phyloP scores from a whole-genome alignment of 192 early-diverging fungal genomes.

The Spizellomyces sp. region DNA sequence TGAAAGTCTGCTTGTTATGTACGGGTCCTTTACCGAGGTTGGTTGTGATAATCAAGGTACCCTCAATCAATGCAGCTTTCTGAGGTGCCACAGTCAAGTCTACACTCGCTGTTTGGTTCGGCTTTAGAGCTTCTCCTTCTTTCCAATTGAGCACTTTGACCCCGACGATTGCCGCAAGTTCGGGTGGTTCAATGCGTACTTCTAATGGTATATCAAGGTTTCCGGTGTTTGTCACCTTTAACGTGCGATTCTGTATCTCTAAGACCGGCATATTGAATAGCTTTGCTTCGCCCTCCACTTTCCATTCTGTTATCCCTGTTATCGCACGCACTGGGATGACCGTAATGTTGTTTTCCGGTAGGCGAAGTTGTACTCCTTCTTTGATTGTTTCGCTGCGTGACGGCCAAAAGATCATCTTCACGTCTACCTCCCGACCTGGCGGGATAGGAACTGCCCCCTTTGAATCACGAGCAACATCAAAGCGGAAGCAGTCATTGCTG shows the following conservation, averaged over 20 bases:
- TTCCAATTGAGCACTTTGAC: conserved; percentile 15
- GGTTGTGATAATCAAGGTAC: conserved; percentile 41
- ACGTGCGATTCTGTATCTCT: conserved; percentile 41
- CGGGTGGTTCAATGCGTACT: conserved; percentile 30
- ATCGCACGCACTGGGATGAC: conserved; percentile 38
- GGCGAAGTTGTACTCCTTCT: conserved; percentile 38
- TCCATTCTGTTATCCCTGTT: conserved; percentile 47
- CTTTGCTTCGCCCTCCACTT: conserved; percentile 38
- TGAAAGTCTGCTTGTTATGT: conserved; percentile 32
- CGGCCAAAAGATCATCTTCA: conserved; percentile 43
- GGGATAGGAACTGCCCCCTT: conserved; percentile 41
- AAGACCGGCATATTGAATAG: conserved; percentile 52
- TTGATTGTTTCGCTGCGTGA: conserved; percentile 44
- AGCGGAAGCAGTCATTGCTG: conserved; percentile 41
- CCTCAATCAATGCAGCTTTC: conserved; percentile 28
- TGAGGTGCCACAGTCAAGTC: conserved; percentile 40
- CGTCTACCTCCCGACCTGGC: conserved; percentile 29
- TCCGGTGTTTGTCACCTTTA: conserved; percentile 51
- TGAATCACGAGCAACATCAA: conserved; percentile 32
- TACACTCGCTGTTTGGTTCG: conserved; percentile 25
- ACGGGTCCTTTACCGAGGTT: conserved; percentile 42
- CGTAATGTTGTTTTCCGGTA: conserved; percentile 29
- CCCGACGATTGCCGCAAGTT: conserved; percentile 19
- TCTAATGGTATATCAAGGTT: conserved; percentile 50
- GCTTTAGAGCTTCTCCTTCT: conserved; percentile 13